Evolutionary conservation across 2,329 filamentous ascomycete genomes (phyloP).

Genomic region (Beauveria sp.): DNA sequence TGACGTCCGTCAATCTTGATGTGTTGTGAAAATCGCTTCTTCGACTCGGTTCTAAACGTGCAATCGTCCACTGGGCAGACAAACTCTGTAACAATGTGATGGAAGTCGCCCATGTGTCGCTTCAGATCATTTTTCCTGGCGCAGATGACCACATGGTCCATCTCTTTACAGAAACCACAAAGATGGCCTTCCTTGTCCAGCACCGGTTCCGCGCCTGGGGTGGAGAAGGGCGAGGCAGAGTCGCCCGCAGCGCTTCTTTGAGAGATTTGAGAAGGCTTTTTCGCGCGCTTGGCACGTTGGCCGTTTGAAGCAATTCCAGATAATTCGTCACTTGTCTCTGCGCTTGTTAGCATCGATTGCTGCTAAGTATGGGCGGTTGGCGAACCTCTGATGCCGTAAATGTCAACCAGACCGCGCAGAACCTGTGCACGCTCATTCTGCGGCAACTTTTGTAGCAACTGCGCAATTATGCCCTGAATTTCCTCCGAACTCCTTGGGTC

Average conservation of each 20-base stretch:
- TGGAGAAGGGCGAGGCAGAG: neutral
- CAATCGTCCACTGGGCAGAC: conserved; percentile 37
- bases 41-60: conserved; percentile 35
- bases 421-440: neutral
- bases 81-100: conserved; percentile 40
- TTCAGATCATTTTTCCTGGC: conserved; percentile 42
- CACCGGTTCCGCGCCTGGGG: neutral
- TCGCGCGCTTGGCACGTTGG: neutral
- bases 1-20: conserved; percentile 27
- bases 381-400: neutral
- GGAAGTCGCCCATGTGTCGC: conserved; percentile 41
- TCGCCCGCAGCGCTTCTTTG: neutral
- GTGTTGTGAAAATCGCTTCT: conserved; percentile 40
- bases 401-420: neutral
- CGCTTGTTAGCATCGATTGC: neutral
- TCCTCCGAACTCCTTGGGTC: neutral
- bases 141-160: conserved; percentile 33
- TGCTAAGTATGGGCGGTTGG: too few relatives aligned
- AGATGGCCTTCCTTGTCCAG: neutral
- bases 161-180: conserved; percentile 35
- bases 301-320: neutral
- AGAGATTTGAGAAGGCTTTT: neutral
- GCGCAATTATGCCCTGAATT: neutral
- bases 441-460: neutral
- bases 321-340: neutral